Evolutionary conservation across 805 yeast genomes (phyloP).

Genomic region (Hanseniaspora nectarophila): DNA sequence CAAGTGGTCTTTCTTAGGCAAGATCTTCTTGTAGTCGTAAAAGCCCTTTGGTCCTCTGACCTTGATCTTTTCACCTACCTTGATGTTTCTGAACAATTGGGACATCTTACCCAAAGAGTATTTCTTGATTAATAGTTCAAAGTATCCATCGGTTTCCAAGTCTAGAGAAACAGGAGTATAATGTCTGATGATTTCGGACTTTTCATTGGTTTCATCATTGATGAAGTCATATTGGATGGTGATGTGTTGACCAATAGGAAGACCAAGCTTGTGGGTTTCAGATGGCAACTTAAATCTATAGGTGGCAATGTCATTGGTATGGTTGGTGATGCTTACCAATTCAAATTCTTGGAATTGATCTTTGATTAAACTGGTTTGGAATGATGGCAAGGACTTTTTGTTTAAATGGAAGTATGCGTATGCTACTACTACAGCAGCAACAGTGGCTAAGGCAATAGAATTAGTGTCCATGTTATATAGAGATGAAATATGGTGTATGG

Average conservation of each 20-base stretch:
- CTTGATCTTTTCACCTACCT: conserved; percentile 65
- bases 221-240: conserved; percentile 40
- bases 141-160: conserved; percentile 58
- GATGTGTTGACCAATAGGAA: conserved; percentile 92
- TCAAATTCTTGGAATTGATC: conserved; percentile 69
- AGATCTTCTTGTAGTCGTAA: conserved; percentile 70
- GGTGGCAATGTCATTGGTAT: conserved; percentile 70
- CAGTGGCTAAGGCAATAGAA: conserved; percentile 17
- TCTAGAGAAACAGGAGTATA: conserved; percentile 84
- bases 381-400: conserved; percentile 32
- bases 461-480: not conserved
- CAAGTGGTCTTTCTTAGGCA: conserved; percentile 42
- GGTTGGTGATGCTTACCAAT: conserved; percentile 58
- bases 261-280: conserved; percentile 61
- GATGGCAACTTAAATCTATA: conserved; percentile 76
- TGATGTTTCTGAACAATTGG: conserved; percentile 53
- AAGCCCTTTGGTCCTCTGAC: conserved; percentile 88
- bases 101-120: conserved; percentile 82
- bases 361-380: conserved; percentile 34
- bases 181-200: conserved; percentile 61
- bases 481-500: no score
- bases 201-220: conserved; percentile 37
- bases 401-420: conserved; percentile 23
- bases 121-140: conserved; percentile 75
- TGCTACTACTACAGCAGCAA: conserved; percentile 13